Percentiles rank a stretch among this genome's conserved stretches.
phyloP scores from a whole-genome alignment of 2,329 filamentous ascomycete species.

The Geosmithia putterillii region DNA sequence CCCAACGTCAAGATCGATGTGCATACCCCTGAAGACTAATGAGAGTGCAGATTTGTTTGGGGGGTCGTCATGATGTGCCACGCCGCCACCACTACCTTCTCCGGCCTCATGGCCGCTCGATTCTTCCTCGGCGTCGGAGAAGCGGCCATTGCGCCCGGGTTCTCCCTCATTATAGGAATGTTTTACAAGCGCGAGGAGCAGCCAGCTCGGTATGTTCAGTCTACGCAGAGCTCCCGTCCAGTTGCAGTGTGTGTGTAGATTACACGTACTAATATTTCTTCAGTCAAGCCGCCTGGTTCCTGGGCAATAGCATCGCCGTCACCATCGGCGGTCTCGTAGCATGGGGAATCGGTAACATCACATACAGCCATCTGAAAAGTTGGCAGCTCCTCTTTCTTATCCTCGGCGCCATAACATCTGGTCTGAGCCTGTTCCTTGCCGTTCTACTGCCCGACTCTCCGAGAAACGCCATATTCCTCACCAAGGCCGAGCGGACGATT shows the following conservation, averaged over 20 bases:
- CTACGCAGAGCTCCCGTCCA: no score
- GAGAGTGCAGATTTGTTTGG: conserved; percentile 11
- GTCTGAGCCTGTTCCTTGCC: conserved; percentile 17
- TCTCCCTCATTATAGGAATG: conserved; percentile 16
- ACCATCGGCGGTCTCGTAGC: conserved; percentile 11
- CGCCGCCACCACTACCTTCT: conserved; percentile 19
- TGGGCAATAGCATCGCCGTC: conserved; percentile 8
- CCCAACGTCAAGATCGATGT: no score
- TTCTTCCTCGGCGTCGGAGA: conserved; percentile 20
- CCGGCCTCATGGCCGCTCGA: conserved; percentile 14
- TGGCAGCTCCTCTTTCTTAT: conserved; percentile 1
- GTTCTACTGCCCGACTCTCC: conserved; percentile 24
- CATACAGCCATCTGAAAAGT: neutral
- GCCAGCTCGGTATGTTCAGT: conserved; percentile 9
- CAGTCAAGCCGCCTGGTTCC: conserved; percentile 11
- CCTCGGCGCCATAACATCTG: conserved; percentile 12
- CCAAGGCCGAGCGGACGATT: conserved; percentile 46
- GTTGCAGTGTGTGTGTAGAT: neutral
- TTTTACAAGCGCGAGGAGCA: conserved; percentile 20
- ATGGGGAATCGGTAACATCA: conserved; percentile 6
- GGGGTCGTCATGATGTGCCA: conserved; percentile 28
- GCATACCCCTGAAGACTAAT: no score
- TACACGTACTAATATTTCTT: neutral
- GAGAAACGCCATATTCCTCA: conserved; percentile 34
- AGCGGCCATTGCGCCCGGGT: conserved; percentile 15